phyloP scores from a whole-genome alignment of 2,329 filamentous ascomycete species.

The Lasiodiplodia sp. region DNA sequence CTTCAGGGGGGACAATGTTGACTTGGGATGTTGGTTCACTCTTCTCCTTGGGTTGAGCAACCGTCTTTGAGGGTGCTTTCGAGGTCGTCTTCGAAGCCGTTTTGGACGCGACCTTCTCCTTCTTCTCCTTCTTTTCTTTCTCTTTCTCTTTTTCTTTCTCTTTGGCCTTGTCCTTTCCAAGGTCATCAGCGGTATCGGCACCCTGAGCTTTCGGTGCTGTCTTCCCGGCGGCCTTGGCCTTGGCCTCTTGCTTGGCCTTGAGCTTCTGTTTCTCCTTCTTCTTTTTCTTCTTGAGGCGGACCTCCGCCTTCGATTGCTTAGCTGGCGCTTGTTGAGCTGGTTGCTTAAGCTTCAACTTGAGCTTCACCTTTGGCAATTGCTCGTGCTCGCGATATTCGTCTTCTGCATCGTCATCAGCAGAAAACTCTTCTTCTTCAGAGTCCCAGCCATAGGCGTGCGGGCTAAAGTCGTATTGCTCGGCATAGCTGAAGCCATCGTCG shows the following conservation, averaged over 20 bases:
- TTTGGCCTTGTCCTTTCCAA: slow-evolving; percentile 12
- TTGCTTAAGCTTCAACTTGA: slow-evolving; percentile 37
- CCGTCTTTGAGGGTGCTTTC: slow-evolving; percentile 33
- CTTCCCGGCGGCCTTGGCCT: slow-evolving; percentile 29
- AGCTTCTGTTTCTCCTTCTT: slow-evolving; percentile 28
- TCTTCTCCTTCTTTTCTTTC: slow-evolving; percentile 36
- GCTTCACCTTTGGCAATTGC: slow-evolving; percentile 35
- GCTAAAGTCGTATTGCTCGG: slow-evolving; percentile 26
- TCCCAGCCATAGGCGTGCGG: slow-evolving; percentile 29
- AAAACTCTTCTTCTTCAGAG: slow-evolving; percentile 30
- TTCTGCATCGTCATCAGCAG: slow-evolving; percentile 42
- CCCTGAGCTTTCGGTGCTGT: slow-evolving; percentile 6
- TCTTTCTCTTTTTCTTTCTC: slow-evolving; percentile 38
- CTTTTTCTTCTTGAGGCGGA: slow-evolving; percentile 27
- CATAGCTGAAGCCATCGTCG: slow-evolving; percentile 26
- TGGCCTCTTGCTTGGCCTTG: slow-evolving; percentile 33
- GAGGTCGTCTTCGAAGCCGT: slow-evolving; percentile 39
- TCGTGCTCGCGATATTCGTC: slow-evolving; percentile 47
- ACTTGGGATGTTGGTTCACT: slow-evolving; percentile 22
- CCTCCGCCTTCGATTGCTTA: slow-evolving; percentile 25
- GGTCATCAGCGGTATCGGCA: background rate
- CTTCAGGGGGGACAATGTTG: slow-evolving; percentile 25
- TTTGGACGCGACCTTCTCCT: slow-evolving; percentile 43
- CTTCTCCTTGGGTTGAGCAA: slow-evolving; percentile 36
- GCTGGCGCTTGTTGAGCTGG: slow-evolving; percentile 8